Base-by-base conservation (phyloP, 176 grass and related monocot species). In the Rhipidocladum racemiflorum region DNA sequence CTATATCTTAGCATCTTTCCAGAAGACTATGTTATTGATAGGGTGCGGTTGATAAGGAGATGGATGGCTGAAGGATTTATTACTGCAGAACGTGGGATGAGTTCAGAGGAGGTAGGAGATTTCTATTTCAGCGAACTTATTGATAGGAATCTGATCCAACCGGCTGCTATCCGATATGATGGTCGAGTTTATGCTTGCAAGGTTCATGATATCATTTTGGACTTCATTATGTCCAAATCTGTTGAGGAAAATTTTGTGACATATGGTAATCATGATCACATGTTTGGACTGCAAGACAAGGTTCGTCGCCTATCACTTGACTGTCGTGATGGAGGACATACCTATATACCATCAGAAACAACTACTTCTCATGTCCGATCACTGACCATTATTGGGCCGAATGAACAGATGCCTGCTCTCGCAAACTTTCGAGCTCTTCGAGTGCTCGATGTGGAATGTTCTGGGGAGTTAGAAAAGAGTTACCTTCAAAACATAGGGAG, bases 21-120 rank as follows among this genome's bases (percentile, higher is more conserved):
- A 21, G 11, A 79, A 79, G 59, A 65, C 24, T 79, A 79, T 42
- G 45, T 59, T 27, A 79, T 79, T 30, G 4, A 63, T 42, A 79
- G 30, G 32, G 43, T 17, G 23, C 55, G 8, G 38, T 16, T 79
- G 30, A 14, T 79, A 35, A 20, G 76, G 42, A 79, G 55, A 79
- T 79, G 76, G 76, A 79, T 79, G 30, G 30, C 30, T 30, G 30
- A 30, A 30, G 30, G 30, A 2, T 30, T 30, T 30, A 30, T 30
- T 30, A 42, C 12, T 62, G 55, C 4, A 49, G 63, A 44, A 12
- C 5, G n/a, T 66, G 76, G 9, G n/a, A 46, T 30, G 27, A 44
- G 17, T 79, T 61, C 5, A 46, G 76, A 79, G 57, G 59, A 66
- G 29, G 76, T 79, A 40, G 76, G 60, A 32, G 76, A 79, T 9